phyloP scores from a whole-genome alignment of 139 green algal genomes.

The Tetradesmus lagerheimii region DNA sequence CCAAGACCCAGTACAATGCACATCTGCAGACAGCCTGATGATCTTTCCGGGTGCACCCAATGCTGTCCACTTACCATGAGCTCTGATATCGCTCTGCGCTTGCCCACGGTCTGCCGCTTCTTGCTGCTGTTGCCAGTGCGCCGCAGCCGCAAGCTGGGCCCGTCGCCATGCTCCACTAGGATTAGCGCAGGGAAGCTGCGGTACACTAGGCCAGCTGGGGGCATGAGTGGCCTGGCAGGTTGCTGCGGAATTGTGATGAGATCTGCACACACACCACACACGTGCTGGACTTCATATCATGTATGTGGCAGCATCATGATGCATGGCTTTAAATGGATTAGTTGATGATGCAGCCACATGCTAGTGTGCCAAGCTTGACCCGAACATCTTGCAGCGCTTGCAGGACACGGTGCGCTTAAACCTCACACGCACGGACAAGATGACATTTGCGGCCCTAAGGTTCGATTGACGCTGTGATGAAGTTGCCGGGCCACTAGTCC shows the following conservation, averaged over 20 bases:
- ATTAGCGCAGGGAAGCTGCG: slow-evolving; percentile 24
- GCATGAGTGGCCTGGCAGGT: neutral
- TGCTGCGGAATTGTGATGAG: neutral
- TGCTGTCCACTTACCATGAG: slow-evolving; percentile 25
- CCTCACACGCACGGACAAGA: no score
- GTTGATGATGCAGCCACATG: no score
- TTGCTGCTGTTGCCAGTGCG: neutral
- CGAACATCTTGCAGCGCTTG: no score
- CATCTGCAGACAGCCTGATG: neutral
- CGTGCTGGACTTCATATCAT: neutral
- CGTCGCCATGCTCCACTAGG: neutral
- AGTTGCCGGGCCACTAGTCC: no score
- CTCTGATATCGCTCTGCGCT: slow-evolving; percentile 44
- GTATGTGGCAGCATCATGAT: no score
- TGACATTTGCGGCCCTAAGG: no score
- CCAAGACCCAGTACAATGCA: neutral
- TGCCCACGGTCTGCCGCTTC: slow-evolving; percentile 30
- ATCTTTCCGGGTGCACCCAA: no score
- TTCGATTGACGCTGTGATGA: no score
- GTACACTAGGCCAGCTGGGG: neutral
- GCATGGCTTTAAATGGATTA: no score
- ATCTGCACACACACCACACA: neutral
- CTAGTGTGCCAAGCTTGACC: no score
- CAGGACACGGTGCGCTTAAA: no score
- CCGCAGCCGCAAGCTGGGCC: neutral